phyloP scores from a whole-genome alignment of 495 filamentous ascomycete genomes.

The Penicillium lividum region DNA sequence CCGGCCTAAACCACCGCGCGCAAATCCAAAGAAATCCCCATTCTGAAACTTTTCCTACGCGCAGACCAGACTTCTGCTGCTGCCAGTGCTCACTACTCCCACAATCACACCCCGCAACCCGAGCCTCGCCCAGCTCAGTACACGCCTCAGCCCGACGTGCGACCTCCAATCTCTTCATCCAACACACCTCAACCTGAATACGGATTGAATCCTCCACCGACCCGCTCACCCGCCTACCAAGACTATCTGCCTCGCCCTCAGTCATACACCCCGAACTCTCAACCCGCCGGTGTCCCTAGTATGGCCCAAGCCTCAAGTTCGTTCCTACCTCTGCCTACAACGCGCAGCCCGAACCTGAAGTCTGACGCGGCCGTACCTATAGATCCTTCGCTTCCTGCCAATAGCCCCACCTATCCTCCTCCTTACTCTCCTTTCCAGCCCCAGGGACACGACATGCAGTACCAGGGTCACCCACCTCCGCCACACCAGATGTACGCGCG shows the following conservation, averaged over 20 bases:
- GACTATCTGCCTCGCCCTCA: slow-evolving; percentile 69
- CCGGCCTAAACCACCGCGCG: slow-evolving; percentile 2
- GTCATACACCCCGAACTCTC: slow-evolving; percentile 71
- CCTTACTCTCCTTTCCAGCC: slow-evolving; percentile 86
- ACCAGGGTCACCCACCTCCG: slow-evolving; percentile 56
- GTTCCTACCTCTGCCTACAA: slow-evolving; percentile 77
- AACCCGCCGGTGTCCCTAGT: slow-evolving; percentile 75
- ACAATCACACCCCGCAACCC: slow-evolving; percentile 47
- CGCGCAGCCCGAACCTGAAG: slow-evolving; percentile 68
- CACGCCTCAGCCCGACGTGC: slow-evolving; percentile 72
- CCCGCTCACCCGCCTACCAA: slow-evolving; percentile 76
- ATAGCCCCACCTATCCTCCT: slow-evolving; percentile 86
- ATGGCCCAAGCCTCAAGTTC: slow-evolving; percentile 99
- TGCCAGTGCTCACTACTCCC: slow-evolving; percentile 45
- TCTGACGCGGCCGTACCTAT: slow-evolving; percentile 97
- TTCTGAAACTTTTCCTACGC: slow-evolving; percentile 50
- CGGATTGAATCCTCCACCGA: slow-evolving; percentile 69
- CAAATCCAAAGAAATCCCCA: not conserved
- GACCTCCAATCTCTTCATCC: slow-evolving; percentile 62
- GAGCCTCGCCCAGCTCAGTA: slow-evolving; percentile 52
- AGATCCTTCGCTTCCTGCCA: slow-evolving; percentile 96
- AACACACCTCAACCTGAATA: slow-evolving; percentile 89
- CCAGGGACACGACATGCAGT: slow-evolving; percentile 79
- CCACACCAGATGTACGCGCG: slow-evolving; percentile 72
- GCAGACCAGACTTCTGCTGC: slow-evolving; percentile 89